Evolutionary conservation across 257 asterid genomes (phyloP).

Genomic region (Pogostemon cablin): DNA sequence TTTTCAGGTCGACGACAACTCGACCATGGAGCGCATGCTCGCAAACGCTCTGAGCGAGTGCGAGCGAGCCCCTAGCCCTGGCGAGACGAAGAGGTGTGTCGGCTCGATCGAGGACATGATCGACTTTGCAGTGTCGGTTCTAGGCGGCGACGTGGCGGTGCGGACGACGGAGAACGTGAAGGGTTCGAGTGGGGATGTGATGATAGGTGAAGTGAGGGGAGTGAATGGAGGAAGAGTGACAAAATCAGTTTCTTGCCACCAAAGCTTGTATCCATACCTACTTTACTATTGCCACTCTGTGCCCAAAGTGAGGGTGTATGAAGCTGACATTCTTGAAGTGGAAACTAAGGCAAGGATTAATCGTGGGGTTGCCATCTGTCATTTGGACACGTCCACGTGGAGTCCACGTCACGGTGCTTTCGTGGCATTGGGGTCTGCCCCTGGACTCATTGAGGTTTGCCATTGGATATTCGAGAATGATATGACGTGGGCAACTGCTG

Average conservation of each 20-base stretch:
- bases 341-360: conserved; percentile 58
- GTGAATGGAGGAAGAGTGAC: conserved; percentile 71
- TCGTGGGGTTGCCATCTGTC: conserved; percentile 82
- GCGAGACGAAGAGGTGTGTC: conserved; percentile 72
- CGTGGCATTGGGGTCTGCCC: conserved; percentile 66
- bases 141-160: conserved; percentile 56
- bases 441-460: conserved; percentile 85
- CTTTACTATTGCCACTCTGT: conserved; percentile 87
- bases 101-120: conserved; percentile 81
- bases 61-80: conserved; percentile 58
- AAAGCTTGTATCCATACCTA: conserved; percentile 75
- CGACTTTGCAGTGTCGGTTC: conserved; percentile 53
- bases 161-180: conserved; percentile 56
- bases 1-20: conserved; percentile 44
- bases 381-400: conserved; percentile 83
- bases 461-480: conserved; percentile 98
- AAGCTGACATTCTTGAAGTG: conserved; percentile 67
- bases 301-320: conserved; percentile 79
- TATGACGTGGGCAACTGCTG: conserved; percentile 70
- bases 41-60: conserved; percentile 60
- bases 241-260: conserved; percentile 86
- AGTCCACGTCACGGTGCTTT: conserved; percentile 81
- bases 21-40: conserved; percentile 53
- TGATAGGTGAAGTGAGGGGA: conserved; percentile 60
- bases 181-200: conserved; percentile 55